These are phyloP conservation scores for Coemansia sp. DNA, from an alignment of 192 early-diverging fungal species.

Conservation along the genomic window DNA sequence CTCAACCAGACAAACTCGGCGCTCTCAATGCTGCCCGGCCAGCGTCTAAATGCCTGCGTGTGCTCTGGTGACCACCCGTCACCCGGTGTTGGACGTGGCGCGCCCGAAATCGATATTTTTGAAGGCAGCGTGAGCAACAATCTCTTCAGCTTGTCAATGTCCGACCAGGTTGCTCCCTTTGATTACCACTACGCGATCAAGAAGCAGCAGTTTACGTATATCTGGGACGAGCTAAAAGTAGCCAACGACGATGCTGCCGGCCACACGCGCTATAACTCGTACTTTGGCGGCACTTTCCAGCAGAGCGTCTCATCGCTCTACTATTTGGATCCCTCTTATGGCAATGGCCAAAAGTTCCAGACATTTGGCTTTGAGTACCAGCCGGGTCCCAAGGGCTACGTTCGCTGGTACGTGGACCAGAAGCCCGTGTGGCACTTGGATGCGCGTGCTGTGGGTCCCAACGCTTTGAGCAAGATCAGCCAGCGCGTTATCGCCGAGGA, in stretches of 20 bases:
- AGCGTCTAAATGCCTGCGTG: conserved; percentile 61
- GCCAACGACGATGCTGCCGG: conserved; percentile 27
- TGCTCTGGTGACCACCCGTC: conserved; percentile 61
- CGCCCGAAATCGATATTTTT: conserved; percentile 63
- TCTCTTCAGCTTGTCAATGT: conserved; percentile 51
- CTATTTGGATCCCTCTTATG: conserved; percentile 42
- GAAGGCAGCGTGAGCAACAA: conserved; percentile 53
- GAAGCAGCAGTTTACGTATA: conserved; percentile 48
- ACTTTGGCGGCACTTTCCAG: conserved; percentile 57
- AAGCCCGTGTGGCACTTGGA: conserved; percentile 54
- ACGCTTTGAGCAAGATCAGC: conserved; percentile 47
- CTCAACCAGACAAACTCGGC: conserved; percentile 62
- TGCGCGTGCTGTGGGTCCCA: conserved; percentile 48
- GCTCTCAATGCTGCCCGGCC: conserved; percentile 60
- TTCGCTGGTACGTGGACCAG: conserved; percentile 50
- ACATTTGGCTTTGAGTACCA: conserved; percentile 60
- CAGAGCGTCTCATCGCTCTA: conserved; percentile 56
- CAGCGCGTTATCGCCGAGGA: conserved; percentile 59
- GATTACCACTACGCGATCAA: conserved; percentile 58
- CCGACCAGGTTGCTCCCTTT: conserved; percentile 60
- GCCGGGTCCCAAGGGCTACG: conserved; percentile 49
- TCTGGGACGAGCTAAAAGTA: conserved; percentile 44
- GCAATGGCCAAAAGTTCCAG: conserved; percentile 44
- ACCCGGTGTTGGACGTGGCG: conserved; percentile 60
- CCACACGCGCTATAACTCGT: conserved; percentile 51